These are phyloP conservation scores for Pythium monospermum DNA, from an alignment of 352 stramenopile species.

Conservation along the genomic window DNA sequence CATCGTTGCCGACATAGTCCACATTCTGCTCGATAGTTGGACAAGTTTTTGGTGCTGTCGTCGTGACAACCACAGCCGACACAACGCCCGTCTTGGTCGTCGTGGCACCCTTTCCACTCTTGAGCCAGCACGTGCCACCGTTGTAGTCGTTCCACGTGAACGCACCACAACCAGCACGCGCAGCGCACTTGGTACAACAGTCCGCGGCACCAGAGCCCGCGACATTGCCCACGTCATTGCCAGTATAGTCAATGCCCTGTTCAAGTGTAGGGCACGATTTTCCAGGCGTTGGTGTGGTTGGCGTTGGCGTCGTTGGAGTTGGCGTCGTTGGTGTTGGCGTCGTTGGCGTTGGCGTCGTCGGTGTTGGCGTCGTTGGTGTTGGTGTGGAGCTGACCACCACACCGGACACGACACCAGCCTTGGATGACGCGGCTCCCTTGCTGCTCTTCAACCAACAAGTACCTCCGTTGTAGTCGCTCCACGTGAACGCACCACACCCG, in stretches of 20 bases:
- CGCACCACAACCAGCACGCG: neutral
- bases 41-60: constrained; percentile 10
- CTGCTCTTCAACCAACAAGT: neutral
- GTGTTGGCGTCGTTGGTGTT: neutral
- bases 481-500: neutral
- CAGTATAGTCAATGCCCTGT: neutral
- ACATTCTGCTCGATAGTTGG: constrained; percentile 25
- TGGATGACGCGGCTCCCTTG: neutral
- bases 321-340: constrained; percentile 23
- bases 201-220: neutral
- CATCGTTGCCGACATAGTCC: constrained; percentile 27
- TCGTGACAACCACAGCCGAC: neutral
- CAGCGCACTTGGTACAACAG: neutral
- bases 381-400: neutral
- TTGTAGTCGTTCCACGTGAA: neutral
- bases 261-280: neutral
- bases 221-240: neutral
- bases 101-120: neutral
- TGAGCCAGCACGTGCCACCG: neutral
- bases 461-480: neutral
- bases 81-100: neutral
- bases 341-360: constrained; percentile 14
- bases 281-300: no score
- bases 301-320: constrained; percentile 23
- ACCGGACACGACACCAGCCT: neutral